Evolutionary conservation across 768 basidiomycete species (phyloP).

Genomic region (Suillus tomentosus): DNA sequence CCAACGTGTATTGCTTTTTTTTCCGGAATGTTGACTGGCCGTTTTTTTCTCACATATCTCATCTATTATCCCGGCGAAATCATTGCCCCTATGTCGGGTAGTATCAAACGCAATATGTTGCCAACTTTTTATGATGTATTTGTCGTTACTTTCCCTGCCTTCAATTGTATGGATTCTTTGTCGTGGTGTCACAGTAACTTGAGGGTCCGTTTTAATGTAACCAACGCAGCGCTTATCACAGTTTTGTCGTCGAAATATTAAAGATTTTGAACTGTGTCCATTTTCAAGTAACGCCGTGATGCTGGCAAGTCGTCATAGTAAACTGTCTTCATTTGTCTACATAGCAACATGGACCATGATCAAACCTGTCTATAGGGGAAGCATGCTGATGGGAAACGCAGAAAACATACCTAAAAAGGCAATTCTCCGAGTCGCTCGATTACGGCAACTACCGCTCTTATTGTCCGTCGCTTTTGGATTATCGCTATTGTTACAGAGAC

Average conservation of each 20-base stretch:
- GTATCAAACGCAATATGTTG: not conserved
- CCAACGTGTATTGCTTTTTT: not conserved
- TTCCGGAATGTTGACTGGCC: not conserved
- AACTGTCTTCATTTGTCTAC: not conserved
- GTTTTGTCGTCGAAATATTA: not conserved
- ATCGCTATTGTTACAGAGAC: conserved; percentile 35
- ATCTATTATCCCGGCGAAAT: not conserved
- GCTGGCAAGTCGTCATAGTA: not conserved
- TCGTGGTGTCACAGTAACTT: not conserved
- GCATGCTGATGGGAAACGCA: not conserved
- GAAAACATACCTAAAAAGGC: conserved; percentile 4
- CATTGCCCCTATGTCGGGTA: not conserved
- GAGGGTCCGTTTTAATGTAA: not conserved
- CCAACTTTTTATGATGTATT: not conserved
- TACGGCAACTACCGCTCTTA: conserved; percentile 16
- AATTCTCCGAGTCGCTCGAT: not conserved
- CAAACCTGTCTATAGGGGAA: not conserved
- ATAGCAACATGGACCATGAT: not conserved
- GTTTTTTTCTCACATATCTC: not conserved
- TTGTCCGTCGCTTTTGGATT: conserved; percentile 13
- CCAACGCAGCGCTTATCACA: not conserved
- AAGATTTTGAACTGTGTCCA: not conserved
- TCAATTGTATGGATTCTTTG: not conserved
- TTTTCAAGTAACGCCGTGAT: not conserved
- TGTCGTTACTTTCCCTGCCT: not conserved